Conservation (phyloP, 129 eudicot species). For the Apium graveolens region DNA sequence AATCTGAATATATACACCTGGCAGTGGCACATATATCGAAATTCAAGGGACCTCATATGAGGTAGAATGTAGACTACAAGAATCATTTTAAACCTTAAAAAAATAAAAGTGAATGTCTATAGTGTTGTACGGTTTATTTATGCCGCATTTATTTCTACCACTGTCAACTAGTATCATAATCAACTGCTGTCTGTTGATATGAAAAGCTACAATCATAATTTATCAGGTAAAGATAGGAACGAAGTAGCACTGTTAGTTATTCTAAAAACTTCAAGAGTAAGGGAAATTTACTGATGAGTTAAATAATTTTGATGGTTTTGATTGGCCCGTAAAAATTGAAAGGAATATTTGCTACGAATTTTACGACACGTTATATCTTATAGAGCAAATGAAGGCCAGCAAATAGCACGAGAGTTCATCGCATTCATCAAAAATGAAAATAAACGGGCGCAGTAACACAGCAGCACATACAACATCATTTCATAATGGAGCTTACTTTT, state of each 20-base stretch:
- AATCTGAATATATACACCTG: neutral
- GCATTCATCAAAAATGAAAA: neutral
- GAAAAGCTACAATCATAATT: neutral
- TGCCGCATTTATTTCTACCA: neutral
- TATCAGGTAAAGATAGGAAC: neutral
- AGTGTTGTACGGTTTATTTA: neutral
- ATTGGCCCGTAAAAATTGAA: neutral
- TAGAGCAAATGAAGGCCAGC: neutral
- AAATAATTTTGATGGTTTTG: too few relatives aligned
- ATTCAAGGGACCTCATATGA: neutral
- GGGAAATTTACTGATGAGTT: neutral
- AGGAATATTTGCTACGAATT: neutral
- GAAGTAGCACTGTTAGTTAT: neutral
- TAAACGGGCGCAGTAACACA: neutral
- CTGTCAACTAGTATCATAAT: neutral
- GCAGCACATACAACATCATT: neutral
- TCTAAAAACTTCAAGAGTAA: neutral
- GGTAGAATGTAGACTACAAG: neutral
- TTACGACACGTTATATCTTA: neutral
- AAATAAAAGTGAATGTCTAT: neutral
- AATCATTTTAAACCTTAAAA: neutral
- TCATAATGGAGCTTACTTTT: neutral
- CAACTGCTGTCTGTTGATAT: neutral
- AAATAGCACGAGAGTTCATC: neutral
- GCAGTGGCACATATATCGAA: neutral